Conservation (phyloP, 2,329 filamentous ascomycete genomes). For the Colletotrichum graminicola region DNA sequence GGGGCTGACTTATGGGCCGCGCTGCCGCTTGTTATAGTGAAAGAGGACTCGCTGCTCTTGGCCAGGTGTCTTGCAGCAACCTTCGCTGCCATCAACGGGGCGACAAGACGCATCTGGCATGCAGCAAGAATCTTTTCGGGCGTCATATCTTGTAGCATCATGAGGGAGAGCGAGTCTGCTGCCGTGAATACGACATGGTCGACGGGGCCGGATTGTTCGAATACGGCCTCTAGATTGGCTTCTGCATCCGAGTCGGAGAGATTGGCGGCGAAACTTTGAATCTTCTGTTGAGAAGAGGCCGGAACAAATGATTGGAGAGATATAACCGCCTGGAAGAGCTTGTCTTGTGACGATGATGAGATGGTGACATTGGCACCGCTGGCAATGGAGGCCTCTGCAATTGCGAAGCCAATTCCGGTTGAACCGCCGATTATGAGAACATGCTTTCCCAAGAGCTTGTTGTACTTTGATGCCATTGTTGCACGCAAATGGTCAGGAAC, state of each 20-base stretch:
- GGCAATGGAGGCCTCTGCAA: constrained; percentile 69
- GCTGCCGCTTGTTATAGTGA: constrained; percentile 68
- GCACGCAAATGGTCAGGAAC: not conserved
- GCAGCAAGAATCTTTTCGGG: constrained; percentile 51
- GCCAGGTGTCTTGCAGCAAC: constrained; percentile 59
- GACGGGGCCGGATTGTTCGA: constrained; percentile 32
- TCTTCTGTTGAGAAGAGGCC: not conserved
- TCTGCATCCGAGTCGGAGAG: constrained; percentile 17
- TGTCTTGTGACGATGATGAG: constrained; percentile 66
- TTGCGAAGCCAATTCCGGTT: constrained; percentile 71
- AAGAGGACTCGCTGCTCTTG: constrained; percentile 56
- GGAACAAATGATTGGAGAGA: constrained; percentile 49
- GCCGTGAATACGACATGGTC: constrained; percentile 69
- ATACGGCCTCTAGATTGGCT: constrained; percentile 58
- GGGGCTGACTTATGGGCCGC: constrained; percentile 64
- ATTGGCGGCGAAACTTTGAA: constrained; percentile 50
- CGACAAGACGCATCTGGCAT: constrained; percentile 63
- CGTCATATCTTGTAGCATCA: constrained; percentile 54
- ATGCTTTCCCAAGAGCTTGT: constrained; percentile 50
- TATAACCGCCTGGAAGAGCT: constrained; percentile 60
- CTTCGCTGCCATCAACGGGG: constrained; percentile 65
- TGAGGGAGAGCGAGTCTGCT: constrained; percentile 55
- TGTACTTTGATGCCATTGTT: constrained; percentile 44
- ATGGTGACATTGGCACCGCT: constrained; percentile 68
- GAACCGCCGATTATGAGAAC: constrained; percentile 74